phyloP scores from a whole-genome alignment of 2,329 filamentous ascomycete genomes.

The Epichloe glyceriae region DNA sequence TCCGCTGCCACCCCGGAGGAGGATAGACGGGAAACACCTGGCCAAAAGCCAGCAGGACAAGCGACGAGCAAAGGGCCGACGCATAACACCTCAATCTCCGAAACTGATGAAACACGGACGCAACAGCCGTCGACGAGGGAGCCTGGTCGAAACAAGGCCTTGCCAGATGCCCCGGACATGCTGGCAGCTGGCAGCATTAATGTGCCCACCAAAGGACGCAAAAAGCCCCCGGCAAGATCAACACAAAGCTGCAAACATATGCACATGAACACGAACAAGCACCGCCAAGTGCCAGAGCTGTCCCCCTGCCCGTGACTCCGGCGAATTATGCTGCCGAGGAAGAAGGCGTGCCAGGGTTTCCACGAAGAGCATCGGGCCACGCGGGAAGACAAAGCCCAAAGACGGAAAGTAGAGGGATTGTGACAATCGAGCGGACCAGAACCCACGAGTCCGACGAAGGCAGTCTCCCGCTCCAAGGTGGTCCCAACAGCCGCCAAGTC shows the following conservation, averaged over 20 bases:
- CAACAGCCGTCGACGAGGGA: not conserved
- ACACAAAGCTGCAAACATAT: not conserved
- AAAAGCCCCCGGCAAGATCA: not conserved
- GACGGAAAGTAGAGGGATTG: constrained; percentile 23
- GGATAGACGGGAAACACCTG: constrained; percentile 8
- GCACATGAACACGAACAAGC: not conserved
- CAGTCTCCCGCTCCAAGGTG: constrained; percentile 10
- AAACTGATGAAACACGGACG: not conserved
- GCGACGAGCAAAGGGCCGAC: not conserved
- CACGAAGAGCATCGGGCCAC: constrained; percentile 17
- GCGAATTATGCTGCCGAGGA: constrained; percentile 21
- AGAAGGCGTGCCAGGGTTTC: constrained; percentile 17
- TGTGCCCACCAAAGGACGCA: not conserved
- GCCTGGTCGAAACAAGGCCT: not conserved
- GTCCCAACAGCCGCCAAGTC: constrained; percentile 21
- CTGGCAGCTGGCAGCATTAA: not conserved
- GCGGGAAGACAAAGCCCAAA: constrained; percentile 13
- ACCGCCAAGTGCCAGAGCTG: not conserved
- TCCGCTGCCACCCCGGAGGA: constrained; percentile 24
- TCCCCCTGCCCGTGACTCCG: not conserved
- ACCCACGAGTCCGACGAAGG: constrained; percentile 25
- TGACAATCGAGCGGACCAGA: constrained; percentile 25
- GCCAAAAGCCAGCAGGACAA: not conserved
- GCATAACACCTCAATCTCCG: not conserved
- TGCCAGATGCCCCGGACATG: not conserved